phyloP scores from a whole-genome alignment of 805 yeast genomes.

The Zygosaccharomyces bisporus region DNA sequence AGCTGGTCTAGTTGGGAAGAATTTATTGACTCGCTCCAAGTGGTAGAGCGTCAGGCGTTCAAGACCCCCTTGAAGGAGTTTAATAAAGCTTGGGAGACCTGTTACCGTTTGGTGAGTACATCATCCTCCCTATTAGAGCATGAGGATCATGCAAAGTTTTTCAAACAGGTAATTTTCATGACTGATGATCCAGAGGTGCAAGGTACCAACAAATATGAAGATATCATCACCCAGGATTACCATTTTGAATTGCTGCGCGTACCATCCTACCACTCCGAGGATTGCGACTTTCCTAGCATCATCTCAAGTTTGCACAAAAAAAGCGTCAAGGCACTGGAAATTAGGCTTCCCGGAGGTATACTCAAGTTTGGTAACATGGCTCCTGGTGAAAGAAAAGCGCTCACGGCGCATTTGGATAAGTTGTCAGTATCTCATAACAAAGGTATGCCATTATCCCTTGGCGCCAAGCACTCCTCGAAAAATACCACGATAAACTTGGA shows the following conservation, averaged over 20 bases:
- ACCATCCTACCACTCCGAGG: constrained; percentile 2
- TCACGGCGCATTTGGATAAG: background rate
- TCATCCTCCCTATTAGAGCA: constrained; percentile 13
- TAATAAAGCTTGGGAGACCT: constrained; percentile 23
- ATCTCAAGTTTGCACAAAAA: constrained; percentile 11
- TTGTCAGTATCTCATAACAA: background rate
- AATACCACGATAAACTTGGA: background rate
- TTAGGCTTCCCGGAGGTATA: constrained; percentile 8
- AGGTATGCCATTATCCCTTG: background rate
- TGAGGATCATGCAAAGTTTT: constrained; percentile 7
- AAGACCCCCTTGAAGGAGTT: constrained; percentile 17
- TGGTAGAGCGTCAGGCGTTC: constrained; percentile 22
- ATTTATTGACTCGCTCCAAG: constrained; percentile 15
- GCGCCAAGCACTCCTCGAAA: background rate
- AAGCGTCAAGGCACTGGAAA: constrained; percentile 11
- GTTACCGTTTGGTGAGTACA: constrained; percentile 23
- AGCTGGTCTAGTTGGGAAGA: constrained; percentile 50
- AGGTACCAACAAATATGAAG: constrained; percentile 6
- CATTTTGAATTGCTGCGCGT: constrained; percentile 11
- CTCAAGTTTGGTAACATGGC: constrained; percentile 19
- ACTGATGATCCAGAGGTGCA: constrained; percentile 7
- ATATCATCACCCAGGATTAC: constrained; percentile 11
- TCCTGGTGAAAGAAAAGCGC: constrained; percentile 14
- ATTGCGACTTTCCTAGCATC: background rate
- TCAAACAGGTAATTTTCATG: constrained; percentile 13